Percentiles rank a stretch among this genome's conserved stretches.
phyloP scores from a whole-genome alignment of 1,284 basidiomycete species.

The Ganoderma resinaceum region DNA sequence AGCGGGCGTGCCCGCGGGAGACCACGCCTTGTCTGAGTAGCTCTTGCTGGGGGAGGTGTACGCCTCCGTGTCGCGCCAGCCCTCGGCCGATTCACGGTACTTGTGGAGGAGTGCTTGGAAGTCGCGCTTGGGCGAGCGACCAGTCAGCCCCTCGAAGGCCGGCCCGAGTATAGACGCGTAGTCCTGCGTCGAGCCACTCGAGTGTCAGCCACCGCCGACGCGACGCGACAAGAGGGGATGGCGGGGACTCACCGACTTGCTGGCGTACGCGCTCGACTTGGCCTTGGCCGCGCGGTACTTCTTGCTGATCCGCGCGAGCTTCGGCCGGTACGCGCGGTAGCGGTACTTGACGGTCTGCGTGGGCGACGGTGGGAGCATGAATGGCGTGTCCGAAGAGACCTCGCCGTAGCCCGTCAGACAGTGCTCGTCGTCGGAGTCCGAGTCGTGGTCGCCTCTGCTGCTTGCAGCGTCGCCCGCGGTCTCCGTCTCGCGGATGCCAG shows the following conservation, averaged over 20 bases:
- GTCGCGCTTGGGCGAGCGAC: slow-evolving; percentile 28
- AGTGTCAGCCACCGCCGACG: neutral
- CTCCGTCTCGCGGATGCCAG: slow-evolving; percentile 4
- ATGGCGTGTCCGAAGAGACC: slow-evolving; percentile 21
- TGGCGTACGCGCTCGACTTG: slow-evolving; percentile 25
- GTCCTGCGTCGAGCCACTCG: slow-evolving; percentile 12
- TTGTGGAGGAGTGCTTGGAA: slow-evolving; percentile 31
- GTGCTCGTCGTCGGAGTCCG: slow-evolving; percentile 24
- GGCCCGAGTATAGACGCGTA: slow-evolving; percentile 21
- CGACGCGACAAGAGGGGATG: neutral
- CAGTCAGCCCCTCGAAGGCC: slow-evolving; percentile 19
- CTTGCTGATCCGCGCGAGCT: slow-evolving; percentile 23
- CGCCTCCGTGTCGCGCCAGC: slow-evolving; percentile 21
- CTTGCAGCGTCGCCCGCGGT: slow-evolving; percentile 6
- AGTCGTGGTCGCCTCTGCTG: slow-evolving; percentile 10
- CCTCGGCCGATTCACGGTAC: slow-evolving; percentile 27
- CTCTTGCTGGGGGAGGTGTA: slow-evolving; percentile 13
- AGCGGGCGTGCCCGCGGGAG: neutral
- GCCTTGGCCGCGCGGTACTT: slow-evolving; percentile 27
- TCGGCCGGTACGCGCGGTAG: slow-evolving; percentile 31
- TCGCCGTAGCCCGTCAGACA: slow-evolving; percentile 30
- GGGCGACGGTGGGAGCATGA: slow-evolving; percentile 30
- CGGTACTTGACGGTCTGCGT: slow-evolving; percentile 34
- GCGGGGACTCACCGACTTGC: slow-evolving; percentile 12
- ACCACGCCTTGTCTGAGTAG: slow-evolving; percentile 8